Percentiles rank a stretch among this genome's conserved stretches.
These are phyloP conservation scores for Ogataea nitratoaversa DNA, from an alignment of 805 yeast species.

Conservation along the genomic window DNA sequence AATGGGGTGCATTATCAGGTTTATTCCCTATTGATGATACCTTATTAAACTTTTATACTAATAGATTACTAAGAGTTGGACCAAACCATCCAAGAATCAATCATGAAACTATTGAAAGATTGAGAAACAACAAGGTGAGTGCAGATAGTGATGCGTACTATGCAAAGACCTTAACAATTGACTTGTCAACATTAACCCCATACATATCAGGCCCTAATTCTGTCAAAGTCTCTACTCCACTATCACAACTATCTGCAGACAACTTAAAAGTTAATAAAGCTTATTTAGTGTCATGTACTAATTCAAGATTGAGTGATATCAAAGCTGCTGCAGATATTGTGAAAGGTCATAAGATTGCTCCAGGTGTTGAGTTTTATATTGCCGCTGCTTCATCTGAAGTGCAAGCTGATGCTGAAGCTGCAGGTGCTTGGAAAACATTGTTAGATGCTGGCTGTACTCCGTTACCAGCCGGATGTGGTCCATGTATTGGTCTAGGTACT, in stretches of 20 bases:
- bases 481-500: constrained; percentile 96
- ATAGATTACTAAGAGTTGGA: constrained; percentile 44
- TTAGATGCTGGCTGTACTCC: constrained; percentile 92
- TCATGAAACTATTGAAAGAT: constrained; percentile 47
- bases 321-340: constrained; percentile 91
- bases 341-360: constrained; percentile 76
- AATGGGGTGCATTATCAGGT: constrained; percentile 98
- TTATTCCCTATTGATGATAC: constrained; percentile 91
- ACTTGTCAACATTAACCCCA: constrained; percentile 77
- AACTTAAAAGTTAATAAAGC: constrained; percentile 86
- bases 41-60: constrained; percentile 71
- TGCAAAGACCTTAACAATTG: constrained; percentile 83
- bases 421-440: constrained; percentile 89
- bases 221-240: constrained; percentile 82
- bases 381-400: constrained; percentile 97
- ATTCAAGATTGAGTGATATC: constrained; percentile 88
- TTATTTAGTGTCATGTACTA: constrained; percentile 95
- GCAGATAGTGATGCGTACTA: constrained; percentile 80
- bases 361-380: constrained; percentile 89
- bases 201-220: constrained; percentile 96
- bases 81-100: constrained; percentile 79
- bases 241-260: constrained; percentile 67
- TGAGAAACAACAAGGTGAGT: constrained; percentile 37
- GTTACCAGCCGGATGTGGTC: constrained; percentile 98
- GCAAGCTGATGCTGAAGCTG: constrained; percentile 84